Evolutionary conservation across 305 asterid genomes (phyloP).

Genomic region (Stenogyne calaminthoides): DNA sequence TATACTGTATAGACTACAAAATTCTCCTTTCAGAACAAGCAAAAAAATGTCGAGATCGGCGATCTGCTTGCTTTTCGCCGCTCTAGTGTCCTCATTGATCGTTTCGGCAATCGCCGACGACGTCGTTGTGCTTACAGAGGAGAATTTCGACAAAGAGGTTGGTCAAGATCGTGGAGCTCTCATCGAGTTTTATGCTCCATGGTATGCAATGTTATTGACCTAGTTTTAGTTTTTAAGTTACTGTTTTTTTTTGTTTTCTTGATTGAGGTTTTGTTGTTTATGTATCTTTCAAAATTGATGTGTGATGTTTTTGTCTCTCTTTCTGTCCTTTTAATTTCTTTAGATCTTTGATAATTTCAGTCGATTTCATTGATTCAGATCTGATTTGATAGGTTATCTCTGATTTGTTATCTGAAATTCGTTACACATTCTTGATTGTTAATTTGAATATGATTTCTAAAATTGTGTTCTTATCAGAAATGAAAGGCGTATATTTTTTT

Average conservation of each 20-base stretch:
- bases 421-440: not conserved
- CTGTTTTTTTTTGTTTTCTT: not conserved
- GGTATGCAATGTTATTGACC: slow-evolving; percentile 40
- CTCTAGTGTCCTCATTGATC: slow-evolving; percentile 38
- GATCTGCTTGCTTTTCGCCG: slow-evolving; percentile 50
- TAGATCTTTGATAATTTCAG: slow-evolving; percentile 22
- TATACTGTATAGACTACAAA: not conserved
- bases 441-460: not conserved
- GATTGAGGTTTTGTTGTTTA: not conserved
- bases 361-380: slow-evolving; percentile 26
- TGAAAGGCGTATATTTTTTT: not conserved
- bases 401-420: not conserved
- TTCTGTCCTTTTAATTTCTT: not conserved
- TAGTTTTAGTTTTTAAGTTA: no score
- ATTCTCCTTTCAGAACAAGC: not conserved
- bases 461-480: not conserved
- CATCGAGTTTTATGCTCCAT: slow-evolving; percentile 90
- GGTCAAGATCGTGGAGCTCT: slow-evolving; percentile 89
- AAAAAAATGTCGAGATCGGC: slow-evolving; percentile 48
- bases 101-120: slow-evolving; percentile 63
- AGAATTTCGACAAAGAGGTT: slow-evolving; percentile 80
- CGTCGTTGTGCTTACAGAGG: slow-evolving; percentile 79
- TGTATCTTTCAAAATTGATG: not conserved
- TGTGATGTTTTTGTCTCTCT: not conserved
- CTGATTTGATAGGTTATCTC: slow-evolving; percentile 19